Evolutionary conservation across 1,284 basidiomycete species (phyloP), one percentile per base, ranked within the genome.

Genomic region (Irpex lacteus): DNA sequence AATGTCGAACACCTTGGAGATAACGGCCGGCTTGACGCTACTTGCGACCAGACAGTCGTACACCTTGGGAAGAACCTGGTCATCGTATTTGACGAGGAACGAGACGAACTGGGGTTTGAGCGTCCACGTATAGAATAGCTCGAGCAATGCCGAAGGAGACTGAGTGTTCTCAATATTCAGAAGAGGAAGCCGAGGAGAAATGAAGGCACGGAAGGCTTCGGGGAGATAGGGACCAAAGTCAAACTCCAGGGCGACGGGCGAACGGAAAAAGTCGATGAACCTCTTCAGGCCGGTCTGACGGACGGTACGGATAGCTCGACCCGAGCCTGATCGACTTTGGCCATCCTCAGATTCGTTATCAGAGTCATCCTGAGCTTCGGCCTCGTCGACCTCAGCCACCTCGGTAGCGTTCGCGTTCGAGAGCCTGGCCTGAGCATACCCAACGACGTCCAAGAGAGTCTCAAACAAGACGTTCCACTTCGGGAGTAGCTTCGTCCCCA

Each of bases 141-240:
- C 94, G 50, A 99, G 81, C 34, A 98, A 81, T 0, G 95, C 90
- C 0, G 96, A 97, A 0, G 96, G 95, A 0, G 94, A 86, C 76
- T 99, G 97, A 0, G 92, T 94, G 71, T 96, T 98, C 76, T 99
- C 97, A 57, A 81, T 80, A 63, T 92, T 88, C 21, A 99, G 82
- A 4, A 80, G 77, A 0, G 85, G 79, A 32, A 99, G 80, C 18
- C 96, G 91, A 0, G 96, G 96, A 0, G 90, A 89, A 70, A 99
- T 91, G 75, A 95, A 85, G 0, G 84, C 78, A 1, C 80, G 68
- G 77, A 95, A 98, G 9, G 90, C 83, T 8, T 82, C 77, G 0
- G 80, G 75, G 68, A 98, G 81, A 76, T 89, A 98, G 0, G 87
- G 82, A 0, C 79, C 70, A 77, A 92, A 97, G 74, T 96, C 86